Evolutionary conservation across 2,329 filamentous ascomycete species (phyloP).

Genomic region (Aureobasidium namibiae): DNA sequence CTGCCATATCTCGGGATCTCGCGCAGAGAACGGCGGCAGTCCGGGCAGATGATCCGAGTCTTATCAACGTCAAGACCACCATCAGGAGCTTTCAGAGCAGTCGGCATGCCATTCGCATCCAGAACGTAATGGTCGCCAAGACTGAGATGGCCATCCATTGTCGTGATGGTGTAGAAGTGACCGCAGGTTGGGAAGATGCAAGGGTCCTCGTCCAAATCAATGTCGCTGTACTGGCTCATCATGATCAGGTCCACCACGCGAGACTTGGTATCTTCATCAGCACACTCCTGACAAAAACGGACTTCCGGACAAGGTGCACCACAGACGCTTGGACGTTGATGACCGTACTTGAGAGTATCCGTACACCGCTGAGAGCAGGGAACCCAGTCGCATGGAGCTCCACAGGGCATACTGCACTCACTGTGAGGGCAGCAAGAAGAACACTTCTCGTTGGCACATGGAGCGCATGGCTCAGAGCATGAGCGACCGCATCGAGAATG

Average conservation of each 20-base stretch:
- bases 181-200: constrained; percentile 56
- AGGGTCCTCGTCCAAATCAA: constrained; percentile 52
- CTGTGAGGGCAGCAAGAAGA: constrained; percentile 31
- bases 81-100: constrained; percentile 28
- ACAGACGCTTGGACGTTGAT: constrained; percentile 57
- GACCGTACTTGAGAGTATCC: constrained; percentile 47
- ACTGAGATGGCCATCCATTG: constrained; percentile 53
- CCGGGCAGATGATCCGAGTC: constrained; percentile 46
- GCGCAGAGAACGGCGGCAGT: constrained; percentile 51
- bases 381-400: constrained; percentile 58
- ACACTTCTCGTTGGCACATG: constrained; percentile 34
- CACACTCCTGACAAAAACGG: constrained; percentile 52
- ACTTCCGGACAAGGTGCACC: constrained; percentile 52
- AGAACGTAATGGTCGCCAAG: constrained; percentile 44
- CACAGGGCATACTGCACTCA: constrained; percentile 38
- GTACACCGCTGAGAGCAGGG: constrained; percentile 56
- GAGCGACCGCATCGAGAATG: constrained; percentile 48
- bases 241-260: constrained; percentile 50
- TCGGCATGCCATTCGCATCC: constrained; percentile 23
- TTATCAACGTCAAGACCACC: constrained; percentile 43
- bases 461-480: constrained; percentile 54
- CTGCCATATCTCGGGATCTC: constrained; percentile 54
- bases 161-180: constrained; percentile 53
- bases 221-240: constrained; percentile 46
- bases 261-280: constrained; percentile 34